Evolutionary conservation across 305 asterid genomes (phyloP).

Genomic region (Withania somnifera): DNA sequence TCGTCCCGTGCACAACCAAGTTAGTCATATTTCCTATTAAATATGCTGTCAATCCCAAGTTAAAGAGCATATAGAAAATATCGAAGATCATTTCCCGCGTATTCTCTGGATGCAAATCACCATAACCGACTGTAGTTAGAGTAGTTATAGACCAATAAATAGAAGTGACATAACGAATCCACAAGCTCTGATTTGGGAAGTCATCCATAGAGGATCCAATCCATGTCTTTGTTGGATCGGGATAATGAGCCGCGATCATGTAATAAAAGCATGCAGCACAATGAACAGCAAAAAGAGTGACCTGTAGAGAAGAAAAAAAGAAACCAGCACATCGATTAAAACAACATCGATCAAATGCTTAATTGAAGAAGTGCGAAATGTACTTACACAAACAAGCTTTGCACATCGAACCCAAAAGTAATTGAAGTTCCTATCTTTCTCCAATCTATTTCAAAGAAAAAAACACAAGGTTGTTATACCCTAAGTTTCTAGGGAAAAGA

Average conservation of each 20-base stretch:
- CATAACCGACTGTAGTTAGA: constrained; percentile 75
- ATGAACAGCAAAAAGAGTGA: constrained; percentile 83
- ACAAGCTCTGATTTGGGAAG: constrained; percentile 40
- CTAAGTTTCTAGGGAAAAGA: background rate
- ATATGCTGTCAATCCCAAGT: constrained; percentile 73
- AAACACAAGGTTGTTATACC: background rate
- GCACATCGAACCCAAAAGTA: constrained; percentile 81
- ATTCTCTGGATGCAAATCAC: constrained; percentile 74
- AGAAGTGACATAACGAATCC: constrained; percentile 63
- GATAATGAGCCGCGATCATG: constrained; percentile 65
- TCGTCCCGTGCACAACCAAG: constrained; percentile 76
- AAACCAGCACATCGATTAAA: background rate
- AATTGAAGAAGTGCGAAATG: background rate
- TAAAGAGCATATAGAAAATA: constrained; percentile 73
- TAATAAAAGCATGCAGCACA: constrained; percentile 82
- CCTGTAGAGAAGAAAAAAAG: constrained; percentile 25
- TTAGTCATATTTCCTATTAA: constrained; percentile 89
- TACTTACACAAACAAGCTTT: constrained; percentile 71
- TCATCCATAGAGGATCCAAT: constrained; percentile 50
- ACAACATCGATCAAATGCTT: background rate
- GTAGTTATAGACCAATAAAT: constrained; percentile 84
- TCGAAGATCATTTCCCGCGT: constrained; percentile 60
- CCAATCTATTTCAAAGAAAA: constrained; percentile 43
- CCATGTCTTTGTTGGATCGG: constrained; percentile 58
- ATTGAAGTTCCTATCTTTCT: constrained; percentile 80